Conservation (phyloP, 176 grass and related monocot species). For the Zoysia pacifica region DNA sequence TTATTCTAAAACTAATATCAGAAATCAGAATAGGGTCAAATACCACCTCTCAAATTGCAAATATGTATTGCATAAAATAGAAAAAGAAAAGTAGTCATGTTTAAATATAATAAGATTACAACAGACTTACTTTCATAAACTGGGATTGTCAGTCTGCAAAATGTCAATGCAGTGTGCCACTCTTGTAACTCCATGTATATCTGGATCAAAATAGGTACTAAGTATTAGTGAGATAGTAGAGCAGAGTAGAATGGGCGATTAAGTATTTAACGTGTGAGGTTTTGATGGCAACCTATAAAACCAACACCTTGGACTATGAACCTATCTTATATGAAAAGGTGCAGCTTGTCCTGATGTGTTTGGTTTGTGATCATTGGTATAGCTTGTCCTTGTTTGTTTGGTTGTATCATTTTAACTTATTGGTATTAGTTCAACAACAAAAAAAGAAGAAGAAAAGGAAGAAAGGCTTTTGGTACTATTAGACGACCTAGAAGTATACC, state of each 20-base stretch:
- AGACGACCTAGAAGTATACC: conserved; percentile 50
- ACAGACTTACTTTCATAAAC: conserved; percentile 72
- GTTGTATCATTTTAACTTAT: neutral
- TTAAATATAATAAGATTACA: conserved; percentile 25
- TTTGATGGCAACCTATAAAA: neutral
- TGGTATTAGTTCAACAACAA: neutral
- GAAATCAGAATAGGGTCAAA: conserved; percentile 3
- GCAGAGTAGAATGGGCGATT: neutral
- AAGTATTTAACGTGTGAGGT: neutral
- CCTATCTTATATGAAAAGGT: neutral
- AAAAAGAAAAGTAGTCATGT: conserved; percentile 23
- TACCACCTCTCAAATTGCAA: conserved; percentile 12
- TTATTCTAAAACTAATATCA: conserved; percentile 8
- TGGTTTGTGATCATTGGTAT: neutral
- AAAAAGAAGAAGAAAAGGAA: neutral
- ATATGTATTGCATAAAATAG: neutral
- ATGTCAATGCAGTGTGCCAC: conserved; percentile 69
- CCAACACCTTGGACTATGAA: neutral
- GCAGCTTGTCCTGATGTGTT: neutral
- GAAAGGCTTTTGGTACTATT: neutral
- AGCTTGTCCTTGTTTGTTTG: neutral
- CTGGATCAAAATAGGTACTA: conserved; percentile 49
- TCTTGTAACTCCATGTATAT: conserved; percentile 83
- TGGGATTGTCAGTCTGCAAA: conserved; percentile 88
- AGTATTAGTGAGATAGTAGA: neutral